Evolutionary conservation across 148 eudicot species (phyloP).

Genomic region (Nepenthes mirabilis): DNA sequence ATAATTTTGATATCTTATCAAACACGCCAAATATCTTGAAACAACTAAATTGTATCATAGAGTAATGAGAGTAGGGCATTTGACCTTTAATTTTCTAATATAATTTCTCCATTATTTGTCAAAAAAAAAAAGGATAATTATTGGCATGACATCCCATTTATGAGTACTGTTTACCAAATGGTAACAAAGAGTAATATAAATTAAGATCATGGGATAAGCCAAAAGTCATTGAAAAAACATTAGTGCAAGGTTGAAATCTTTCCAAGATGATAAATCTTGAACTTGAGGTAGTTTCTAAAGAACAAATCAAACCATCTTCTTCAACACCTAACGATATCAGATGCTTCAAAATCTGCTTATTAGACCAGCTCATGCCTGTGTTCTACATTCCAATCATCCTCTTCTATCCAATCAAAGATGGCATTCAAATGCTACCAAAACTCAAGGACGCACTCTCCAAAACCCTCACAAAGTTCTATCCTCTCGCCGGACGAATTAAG

Average conservation of each 20-base stretch:
- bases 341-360: slow-evolving; percentile 18
- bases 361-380: slow-evolving; percentile 29
- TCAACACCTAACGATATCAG: slow-evolving; percentile 26
- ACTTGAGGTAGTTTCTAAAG: slow-evolving; percentile 24
- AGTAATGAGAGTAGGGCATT: too few relatives aligned
- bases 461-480: slow-evolving; percentile 9
- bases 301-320: slow-evolving; percentile 34
- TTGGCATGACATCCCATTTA: too few relatives aligned
- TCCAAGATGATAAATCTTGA: background rate
- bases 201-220: too few relatives aligned
- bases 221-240: too few relatives aligned
- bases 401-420: slow-evolving; percentile 13
- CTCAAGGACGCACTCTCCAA: slow-evolving; percentile 8
- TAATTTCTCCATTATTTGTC: too few relatives aligned
- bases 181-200: too few relatives aligned
- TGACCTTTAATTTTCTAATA: too few relatives aligned
- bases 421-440: background rate
- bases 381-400: slow-evolving; percentile 17
- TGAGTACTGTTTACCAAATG: too few relatives aligned
- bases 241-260: background rate
- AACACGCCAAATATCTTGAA: too few relatives aligned
- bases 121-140: too few relatives aligned
- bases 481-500: slow-evolving; percentile 9
- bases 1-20: too few relatives aligned
- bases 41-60: too few relatives aligned